Percentiles rank a stretch among this genome's conserved stretches.
Conservation (phyloP, 495 filamentous ascomycete genomes). For the Xylaria cubensis region DNA sequence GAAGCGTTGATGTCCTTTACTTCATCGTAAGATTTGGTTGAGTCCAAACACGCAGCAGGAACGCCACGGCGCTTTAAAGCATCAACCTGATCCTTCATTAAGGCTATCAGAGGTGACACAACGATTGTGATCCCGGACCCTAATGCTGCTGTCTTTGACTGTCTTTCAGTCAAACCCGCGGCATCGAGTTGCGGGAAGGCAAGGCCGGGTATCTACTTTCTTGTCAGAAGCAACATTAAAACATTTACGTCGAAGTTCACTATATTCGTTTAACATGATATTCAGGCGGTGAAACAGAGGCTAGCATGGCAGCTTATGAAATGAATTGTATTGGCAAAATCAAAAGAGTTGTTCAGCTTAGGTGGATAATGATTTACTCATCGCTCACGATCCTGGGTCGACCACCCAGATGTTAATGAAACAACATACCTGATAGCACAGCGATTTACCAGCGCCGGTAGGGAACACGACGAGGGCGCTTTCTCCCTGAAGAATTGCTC, state of each 20-base stretch:
- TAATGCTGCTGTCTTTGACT: conserved; percentile 23
- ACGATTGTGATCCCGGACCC: conserved; percentile 57
- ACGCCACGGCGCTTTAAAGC: conserved; percentile 55
- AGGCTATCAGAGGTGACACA: conserved; percentile 61
- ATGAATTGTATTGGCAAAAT: background rate
- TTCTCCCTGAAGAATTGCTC: conserved; percentile 53
- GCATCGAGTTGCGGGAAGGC: conserved; percentile 57
- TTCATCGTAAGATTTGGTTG: conserved; percentile 55
- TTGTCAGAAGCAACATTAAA: background rate
- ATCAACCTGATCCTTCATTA: conserved; percentile 68
- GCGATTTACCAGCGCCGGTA: conserved; percentile 65
- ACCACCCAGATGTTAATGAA: too few species aligned
- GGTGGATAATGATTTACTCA: background rate
- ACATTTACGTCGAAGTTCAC: background rate
- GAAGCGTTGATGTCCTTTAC: conserved; percentile 52
- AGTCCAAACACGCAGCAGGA: conserved; percentile 60
- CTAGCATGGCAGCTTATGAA: background rate
- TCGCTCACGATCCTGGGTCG: background rate
- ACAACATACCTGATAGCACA: conserved; percentile 54
- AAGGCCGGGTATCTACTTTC: conserved; percentile 59
- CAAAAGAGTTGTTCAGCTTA: background rate
- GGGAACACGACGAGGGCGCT: conserved; percentile 64
- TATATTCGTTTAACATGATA: background rate
- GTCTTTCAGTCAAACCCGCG: conserved; percentile 6
- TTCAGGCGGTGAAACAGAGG: too few species aligned